Evolutionary conservation across 2,329 filamentous ascomycete genomes (phyloP).

Genomic region (Aspergillus awamori): DNA sequence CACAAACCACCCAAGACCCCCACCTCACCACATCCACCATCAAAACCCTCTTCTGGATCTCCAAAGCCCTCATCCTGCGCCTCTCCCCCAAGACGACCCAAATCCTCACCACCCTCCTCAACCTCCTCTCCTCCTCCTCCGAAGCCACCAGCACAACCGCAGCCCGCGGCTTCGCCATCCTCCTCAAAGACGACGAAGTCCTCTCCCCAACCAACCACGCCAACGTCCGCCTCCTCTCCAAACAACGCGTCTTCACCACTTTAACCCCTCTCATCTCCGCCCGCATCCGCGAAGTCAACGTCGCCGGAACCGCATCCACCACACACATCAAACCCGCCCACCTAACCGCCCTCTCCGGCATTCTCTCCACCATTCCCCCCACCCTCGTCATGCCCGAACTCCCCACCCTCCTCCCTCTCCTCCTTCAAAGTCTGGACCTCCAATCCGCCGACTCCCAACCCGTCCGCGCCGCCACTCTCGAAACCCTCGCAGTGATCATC

Average conservation of each 20-base stretch:
- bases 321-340: constrained; percentile 60
- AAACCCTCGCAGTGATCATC: constrained; percentile 61
- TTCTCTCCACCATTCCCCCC: constrained; percentile 63
- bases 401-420: constrained; percentile 58
- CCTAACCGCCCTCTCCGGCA: constrained; percentile 64
- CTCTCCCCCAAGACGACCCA: constrained; percentile 51
- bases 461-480: constrained; percentile 63
- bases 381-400: constrained; percentile 63
- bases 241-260: constrained; percentile 65
- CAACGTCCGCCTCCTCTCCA: constrained; percentile 62
- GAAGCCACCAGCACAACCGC: constrained; percentile 53
- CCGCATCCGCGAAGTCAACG: constrained; percentile 51
- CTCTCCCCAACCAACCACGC: constrained; percentile 64
- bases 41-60: constrained; percentile 61
- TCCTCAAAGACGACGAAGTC: constrained; percentile 64
- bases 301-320: constrained; percentile 34
- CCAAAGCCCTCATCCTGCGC: constrained; percentile 63
- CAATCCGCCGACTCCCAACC: constrained; percentile 48
- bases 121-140: constrained; percentile 48
- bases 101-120: constrained; percentile 55
- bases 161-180: constrained; percentile 60
- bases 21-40: constrained; percentile 47
- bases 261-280: constrained; percentile 60
- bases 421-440: constrained; percentile 66
- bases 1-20: constrained; percentile 22